Conservation (phyloP, 352 stramenopile genomes). For the Globisporangium alternatum region DNA sequence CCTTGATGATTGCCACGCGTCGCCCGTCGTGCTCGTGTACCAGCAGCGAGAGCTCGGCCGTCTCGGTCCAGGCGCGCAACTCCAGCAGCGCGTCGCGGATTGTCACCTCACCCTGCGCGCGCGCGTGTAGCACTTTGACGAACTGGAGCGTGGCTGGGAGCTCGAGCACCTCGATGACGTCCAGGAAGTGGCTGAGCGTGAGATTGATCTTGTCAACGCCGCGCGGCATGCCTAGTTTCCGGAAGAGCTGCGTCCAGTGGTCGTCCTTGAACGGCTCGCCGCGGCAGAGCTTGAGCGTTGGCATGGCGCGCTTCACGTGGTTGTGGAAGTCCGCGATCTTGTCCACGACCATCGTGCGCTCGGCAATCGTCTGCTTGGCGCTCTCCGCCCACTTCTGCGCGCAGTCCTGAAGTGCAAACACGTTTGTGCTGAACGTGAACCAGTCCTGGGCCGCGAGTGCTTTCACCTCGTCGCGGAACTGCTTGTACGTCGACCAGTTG, state of each 20-base stretch:
- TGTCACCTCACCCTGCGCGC: conserved; percentile 91
- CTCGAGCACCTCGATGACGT: conserved; percentile 71
- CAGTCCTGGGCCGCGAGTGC: conserved; percentile 84
- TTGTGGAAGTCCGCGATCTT: conserved; percentile 79
- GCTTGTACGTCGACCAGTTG: conserved; percentile 87
- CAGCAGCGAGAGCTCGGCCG: conserved; percentile 86
- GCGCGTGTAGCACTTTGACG: conserved; percentile 90
- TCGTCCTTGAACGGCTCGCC: conserved; percentile 96
- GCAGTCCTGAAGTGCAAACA: conserved; percentile 93
- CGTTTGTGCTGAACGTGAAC: conserved; percentile 92
- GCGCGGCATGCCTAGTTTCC: conserved; percentile 88
- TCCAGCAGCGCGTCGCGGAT: conserved; percentile 95
- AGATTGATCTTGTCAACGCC: conserved; percentile 87
- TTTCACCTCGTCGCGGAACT: conserved; percentile 82
- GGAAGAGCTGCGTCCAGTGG: conserved; percentile 93
- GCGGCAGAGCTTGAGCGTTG: conserved; percentile 91
- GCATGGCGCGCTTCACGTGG: conserved; percentile 87
- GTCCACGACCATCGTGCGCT: conserved; percentile 66
- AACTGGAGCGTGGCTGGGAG: conserved; percentile 87
- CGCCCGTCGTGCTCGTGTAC: conserved; percentile 81
- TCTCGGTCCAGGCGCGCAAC: conserved; percentile 91
- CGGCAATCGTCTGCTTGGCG: conserved; percentile 62
- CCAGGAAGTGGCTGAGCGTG: conserved; percentile 91
- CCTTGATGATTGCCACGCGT: conserved; percentile 90
- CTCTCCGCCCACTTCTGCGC: conserved; percentile 87